phyloP scores from a whole-genome alignment of 2,329 filamentous ascomycete genomes.

The Exophiala oligosperma region DNA sequence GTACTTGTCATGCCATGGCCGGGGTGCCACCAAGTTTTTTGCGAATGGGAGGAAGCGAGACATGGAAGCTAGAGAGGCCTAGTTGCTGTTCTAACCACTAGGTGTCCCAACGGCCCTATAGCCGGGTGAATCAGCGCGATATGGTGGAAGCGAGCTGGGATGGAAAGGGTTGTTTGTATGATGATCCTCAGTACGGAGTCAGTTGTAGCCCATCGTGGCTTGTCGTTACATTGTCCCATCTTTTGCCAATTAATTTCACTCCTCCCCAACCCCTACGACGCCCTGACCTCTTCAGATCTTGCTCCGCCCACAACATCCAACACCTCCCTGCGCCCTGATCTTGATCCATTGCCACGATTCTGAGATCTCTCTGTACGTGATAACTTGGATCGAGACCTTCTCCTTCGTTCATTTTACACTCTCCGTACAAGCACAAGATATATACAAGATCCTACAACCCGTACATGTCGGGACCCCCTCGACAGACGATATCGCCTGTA shows the following conservation, averaged over 20 bases:
- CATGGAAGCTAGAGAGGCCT: neutral
- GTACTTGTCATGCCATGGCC: neutral
- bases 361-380: neutral
- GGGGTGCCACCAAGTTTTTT: neutral
- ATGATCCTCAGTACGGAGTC: neutral
- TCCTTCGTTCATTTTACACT: neutral
- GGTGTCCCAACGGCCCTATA: too few species aligned
- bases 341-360: neutral
- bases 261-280: neutral
- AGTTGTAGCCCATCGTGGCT: neutral
- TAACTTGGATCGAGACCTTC: neutral
- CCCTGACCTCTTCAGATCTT: neutral
- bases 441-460: too few species aligned
- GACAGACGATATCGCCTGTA: neutral
- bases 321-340: neutral
- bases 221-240: neutral
- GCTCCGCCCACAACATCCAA: neutral
- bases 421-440: too few species aligned
- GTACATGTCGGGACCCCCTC: too few species aligned
- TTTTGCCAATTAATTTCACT: neutral
- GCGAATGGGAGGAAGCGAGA: neutral
- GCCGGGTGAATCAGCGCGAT: too few species aligned
- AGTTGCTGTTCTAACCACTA: too few species aligned
- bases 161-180: too few species aligned
- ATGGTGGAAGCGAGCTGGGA: too few species aligned